Conservation (phyloP, 1,139 yeast species). For the Pichia sp. region DNA sequence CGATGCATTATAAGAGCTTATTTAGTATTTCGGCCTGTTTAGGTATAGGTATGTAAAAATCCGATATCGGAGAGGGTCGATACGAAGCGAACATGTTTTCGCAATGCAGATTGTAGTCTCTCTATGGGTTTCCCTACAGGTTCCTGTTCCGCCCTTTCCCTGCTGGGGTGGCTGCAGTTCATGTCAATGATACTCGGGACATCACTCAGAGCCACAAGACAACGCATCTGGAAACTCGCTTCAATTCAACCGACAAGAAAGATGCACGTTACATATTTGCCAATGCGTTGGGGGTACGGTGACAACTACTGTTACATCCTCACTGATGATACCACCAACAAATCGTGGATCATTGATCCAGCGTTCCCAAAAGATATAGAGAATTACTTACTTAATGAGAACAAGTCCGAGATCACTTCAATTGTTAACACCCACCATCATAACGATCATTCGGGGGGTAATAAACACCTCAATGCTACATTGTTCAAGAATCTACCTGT, state of each 20-base stretch:
- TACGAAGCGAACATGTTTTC: no score
- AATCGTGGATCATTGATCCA: conserved; percentile 87
- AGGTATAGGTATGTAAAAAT: no score
- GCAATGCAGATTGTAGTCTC: no score
- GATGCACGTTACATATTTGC: conserved; percentile 78
- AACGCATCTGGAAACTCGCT: no score
- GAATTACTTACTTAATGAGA: conserved; percentile 31
- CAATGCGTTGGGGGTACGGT: conserved; percentile 94
- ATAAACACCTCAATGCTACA: conserved; percentile 34
- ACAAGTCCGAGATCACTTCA: conserved; percentile 44
- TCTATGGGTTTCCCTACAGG: no score
- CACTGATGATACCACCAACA: conserved; percentile 56
- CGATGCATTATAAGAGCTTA: no score
- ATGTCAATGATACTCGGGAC: no score
- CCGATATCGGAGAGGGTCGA: no score
- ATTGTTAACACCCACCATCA: conserved; percentile 96
- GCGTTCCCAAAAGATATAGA: conserved; percentile 46
- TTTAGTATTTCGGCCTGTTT: no score
- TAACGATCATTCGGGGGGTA: conserved; percentile 92
- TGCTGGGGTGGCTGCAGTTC: no score
- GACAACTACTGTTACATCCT: conserved; percentile 84
- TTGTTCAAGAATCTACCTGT: conserved; percentile 52
- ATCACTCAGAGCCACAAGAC: no score
- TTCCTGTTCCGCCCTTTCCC: no score
- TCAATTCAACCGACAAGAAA: conserved; percentile 6